Evolutionary conservation across 1,284 basidiomycete species (phyloP).

Genomic region (Sanghuangporus weigelae): DNA sequence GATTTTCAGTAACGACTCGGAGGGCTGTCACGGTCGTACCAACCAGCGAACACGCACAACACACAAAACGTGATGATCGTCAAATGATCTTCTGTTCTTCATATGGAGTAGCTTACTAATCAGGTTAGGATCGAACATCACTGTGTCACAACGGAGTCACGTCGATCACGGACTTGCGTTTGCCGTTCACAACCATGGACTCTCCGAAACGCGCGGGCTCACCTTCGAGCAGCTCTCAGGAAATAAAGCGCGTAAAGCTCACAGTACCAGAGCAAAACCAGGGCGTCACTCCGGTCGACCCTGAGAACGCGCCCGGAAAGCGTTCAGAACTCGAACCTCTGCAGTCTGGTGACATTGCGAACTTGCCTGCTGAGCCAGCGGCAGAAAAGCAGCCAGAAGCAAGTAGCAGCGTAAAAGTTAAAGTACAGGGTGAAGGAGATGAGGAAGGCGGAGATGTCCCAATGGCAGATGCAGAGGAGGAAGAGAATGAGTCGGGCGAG

Average conservation of each 20-base stretch:
- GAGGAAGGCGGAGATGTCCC: constrained; percentile 25
- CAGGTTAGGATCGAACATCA: background rate
- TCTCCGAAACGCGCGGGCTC: constrained; percentile 72
- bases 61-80: too few species aligned
- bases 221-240: constrained; percentile 48
- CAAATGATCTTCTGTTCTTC: background rate
- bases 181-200: constrained; percentile 32
- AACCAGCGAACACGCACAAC: too few species aligned
- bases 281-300: constrained; percentile 64
- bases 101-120: background rate
- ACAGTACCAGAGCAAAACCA: constrained; percentile 57
- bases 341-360: constrained; percentile 63
- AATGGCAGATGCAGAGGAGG: constrained; percentile 52
- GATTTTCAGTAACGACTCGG: too few species aligned
- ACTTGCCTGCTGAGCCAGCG: constrained; percentile 51
- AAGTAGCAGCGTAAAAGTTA: constrained; percentile 43
- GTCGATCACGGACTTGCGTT: background rate
- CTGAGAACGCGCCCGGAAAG: constrained; percentile 69
- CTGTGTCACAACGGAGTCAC: background rate
- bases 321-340: constrained; percentile 73
- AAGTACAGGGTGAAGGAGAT: constrained; percentile 66
- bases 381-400: constrained; percentile 41
- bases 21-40: too few species aligned
- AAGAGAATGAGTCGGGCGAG: constrained; percentile 64
- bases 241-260: constrained; percentile 61